Base-by-base conservation (phyloP, 805 yeast genomes). In the Saturnispora zaruensis region DNA sequence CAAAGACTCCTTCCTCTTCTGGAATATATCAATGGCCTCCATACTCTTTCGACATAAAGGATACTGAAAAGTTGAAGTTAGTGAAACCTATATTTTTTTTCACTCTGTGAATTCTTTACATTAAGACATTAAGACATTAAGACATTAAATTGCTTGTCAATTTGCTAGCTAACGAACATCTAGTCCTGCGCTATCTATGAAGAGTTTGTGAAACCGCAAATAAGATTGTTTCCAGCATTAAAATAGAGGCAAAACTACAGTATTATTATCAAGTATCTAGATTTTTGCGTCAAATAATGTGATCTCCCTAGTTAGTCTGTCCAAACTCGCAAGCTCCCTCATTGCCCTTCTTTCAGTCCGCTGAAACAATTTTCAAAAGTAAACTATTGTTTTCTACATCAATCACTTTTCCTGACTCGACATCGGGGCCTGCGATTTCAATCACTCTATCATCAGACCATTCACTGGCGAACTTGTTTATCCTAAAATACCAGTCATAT, bases 1-100 rank as follows among this genome's bases (percentile, higher is more conserved):
- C 41, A 62, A 45, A 6, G 64, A 54, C 14, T 46, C 49, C 26
- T 32, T 42, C 18, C 49, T 37, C 16, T 14, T 44, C 20, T 32
- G 41, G 20, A 44, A 23, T 6, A 44, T 30, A 16, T 49, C 47
- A 14, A 48, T n/a, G 7, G 37, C 18, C 16, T 45, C 40, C 40
- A 36, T 36, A 4, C 23, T 16, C 4, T 20, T 16, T 11, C n/a
- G 13, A 4, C 40, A 36, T 36, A 18, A 6, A 20, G 16, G 13
- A 9, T 18, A 18, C 13, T 36, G 37, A 34, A n/a, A 34, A 34
- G 37, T 34, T 34, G 11, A 11, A 32, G 4, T 6, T n/a, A 28
- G 4, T 13, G 13, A 11, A 28, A 28, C 5, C 3, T 11, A 2
- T 9, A 8, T 3, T 7, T 28, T 28, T 28, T 26, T 28, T 28